Base-by-base conservation (phyloP, 345 rosid genomes). In the Rhizophora mangle region DNA sequence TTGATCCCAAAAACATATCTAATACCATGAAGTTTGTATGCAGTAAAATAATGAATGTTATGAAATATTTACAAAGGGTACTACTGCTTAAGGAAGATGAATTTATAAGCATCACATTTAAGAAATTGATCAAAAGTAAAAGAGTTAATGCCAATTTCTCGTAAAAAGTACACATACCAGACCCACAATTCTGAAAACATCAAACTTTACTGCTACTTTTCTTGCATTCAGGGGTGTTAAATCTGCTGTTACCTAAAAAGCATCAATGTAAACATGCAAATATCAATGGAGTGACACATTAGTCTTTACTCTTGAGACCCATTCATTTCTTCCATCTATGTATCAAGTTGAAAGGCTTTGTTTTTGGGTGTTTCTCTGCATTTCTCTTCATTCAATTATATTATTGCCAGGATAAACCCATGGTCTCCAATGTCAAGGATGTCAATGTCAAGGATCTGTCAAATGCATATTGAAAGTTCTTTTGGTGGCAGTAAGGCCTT, bases 131-230 rank as follows among this genome's bases (percentile, higher is more conserved):
- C 27, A n/a, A 22, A 54, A 22, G 29, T 54, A 13, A 21, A 21
- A 54, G 13, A 26, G n/a, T 7, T 2, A 6, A 54, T 54, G 59
- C 22, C 22, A 54, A 54, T 21, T n/a, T 21, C 56, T 29, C 21
- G 29, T 9, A 47, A 36, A 29, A 1, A 52, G 58, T 68, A 56
- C 18, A 69, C 94, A 77, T 79, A 89, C 98, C 82, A 94, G 76
- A 69, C 96, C 89, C 0, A 70, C 87, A 22, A 91, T 91, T 73
- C 88, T 94, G 80, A 94, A 94, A 62, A 56, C 59, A 69, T 89
- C 90, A 52, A 94, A 91, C 62, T 94, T 82, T 53, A 94, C 97
- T 65, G 97, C 96, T 30, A 88, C 97, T 73, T 88, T 91, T 71
- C 68, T 87, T 4, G 89, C 59, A 81, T 82, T 91, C 68, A 94